Evolutionary conservation across 441 rosid species (phyloP).

Genomic region (Pelargonium exstipulatum): DNA sequence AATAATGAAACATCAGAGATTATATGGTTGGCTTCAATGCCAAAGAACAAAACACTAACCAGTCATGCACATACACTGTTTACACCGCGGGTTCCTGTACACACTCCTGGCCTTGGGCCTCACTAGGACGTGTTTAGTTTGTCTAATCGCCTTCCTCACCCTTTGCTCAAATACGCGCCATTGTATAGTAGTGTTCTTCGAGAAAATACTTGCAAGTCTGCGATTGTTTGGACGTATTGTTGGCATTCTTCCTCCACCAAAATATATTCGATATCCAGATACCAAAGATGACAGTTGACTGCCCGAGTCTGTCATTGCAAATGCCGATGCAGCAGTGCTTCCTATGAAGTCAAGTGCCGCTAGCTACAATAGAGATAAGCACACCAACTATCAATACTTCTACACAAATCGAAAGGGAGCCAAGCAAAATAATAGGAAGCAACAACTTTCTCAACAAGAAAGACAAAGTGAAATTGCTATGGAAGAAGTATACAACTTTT

Average conservation of each 20-base stretch:
- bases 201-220: conserved; percentile 67
- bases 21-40: conserved; percentile 2
- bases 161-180: conserved; percentile 86
- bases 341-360: conserved; percentile 90
- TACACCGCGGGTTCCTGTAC: conserved; percentile 76
- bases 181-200: conserved; percentile 63
- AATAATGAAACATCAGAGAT: conserved; percentile 16
- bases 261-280: conserved; percentile 83
- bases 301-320: conserved; percentile 97
- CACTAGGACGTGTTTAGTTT: conserved; percentile 68
- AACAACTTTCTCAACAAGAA: too few relatives aligned
- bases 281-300: conserved; percentile 87
- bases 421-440: too few relatives aligned
- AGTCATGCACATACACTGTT: conserved; percentile 67
- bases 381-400: not conserved
- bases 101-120: conserved; percentile 80
- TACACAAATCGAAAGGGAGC: not conserved
- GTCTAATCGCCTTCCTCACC: conserved; percentile 85
- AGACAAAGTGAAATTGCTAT: too few relatives aligned
- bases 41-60: conserved; percentile 10
- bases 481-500: too few relatives aligned
- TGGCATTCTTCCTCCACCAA: conserved; percentile 90
- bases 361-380: conserved; percentile 39
- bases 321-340: conserved; percentile 74
- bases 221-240: conserved; percentile 86